These are phyloP conservation scores for Cladosporium halotolerans DNA, from an alignment of 2,329 filamentous ascomycete species.

Conservation along the genomic window DNA sequence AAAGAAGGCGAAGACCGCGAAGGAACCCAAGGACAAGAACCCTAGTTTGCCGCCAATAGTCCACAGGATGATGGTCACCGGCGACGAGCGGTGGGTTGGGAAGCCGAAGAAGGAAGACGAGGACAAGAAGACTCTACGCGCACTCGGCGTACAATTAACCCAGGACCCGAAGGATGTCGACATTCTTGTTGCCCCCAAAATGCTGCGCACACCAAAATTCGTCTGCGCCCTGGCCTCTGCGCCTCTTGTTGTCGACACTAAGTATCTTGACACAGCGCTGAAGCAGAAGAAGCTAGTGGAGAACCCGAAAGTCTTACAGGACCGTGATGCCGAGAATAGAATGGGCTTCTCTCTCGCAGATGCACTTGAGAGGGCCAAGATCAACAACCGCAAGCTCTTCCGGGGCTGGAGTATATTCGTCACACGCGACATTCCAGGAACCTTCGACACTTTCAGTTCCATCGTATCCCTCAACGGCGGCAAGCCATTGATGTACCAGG, in stretches of 20 bases:
- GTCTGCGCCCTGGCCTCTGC: conserved; percentile 78
- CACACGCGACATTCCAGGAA: conserved; percentile 70
- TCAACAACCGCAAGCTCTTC: conserved; percentile 71
- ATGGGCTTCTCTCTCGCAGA: conserved; percentile 64
- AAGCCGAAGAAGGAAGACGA: conserved; percentile 67
- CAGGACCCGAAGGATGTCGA: conserved; percentile 71
- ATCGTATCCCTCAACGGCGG: conserved; percentile 89
- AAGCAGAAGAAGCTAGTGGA: conserved; percentile 56
- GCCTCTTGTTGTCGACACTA: conserved; percentile 67
- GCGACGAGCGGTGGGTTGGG: conserved; percentile 74
- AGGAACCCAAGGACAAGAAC: conserved; percentile 15
- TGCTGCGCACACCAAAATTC: conserved; percentile 91
- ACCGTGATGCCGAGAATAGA: conserved; percentile 65
- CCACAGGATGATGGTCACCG: conserved; percentile 75
- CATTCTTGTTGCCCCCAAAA: conserved; percentile 77
- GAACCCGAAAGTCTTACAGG: conserved; percentile 59
- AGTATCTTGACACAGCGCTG: conserved; percentile 73
- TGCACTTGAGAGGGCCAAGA: conserved; percentile 63
- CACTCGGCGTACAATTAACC: conserved; percentile 78
- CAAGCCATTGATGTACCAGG: conserved; percentile 69
- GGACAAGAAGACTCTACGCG: conserved; percentile 77
- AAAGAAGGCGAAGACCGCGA: conserved; percentile 51
- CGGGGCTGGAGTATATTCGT: conserved; percentile 75
- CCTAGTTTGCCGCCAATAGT: conserved; percentile 52
- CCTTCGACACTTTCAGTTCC: conserved; percentile 73